A percentile compares a stretch with the other conserved stretches of the same genome.
Evolutionary conservation across 2,329 filamentous ascomycete genomes (phyloP).

Genomic region (Fusarium devonianum): DNA sequence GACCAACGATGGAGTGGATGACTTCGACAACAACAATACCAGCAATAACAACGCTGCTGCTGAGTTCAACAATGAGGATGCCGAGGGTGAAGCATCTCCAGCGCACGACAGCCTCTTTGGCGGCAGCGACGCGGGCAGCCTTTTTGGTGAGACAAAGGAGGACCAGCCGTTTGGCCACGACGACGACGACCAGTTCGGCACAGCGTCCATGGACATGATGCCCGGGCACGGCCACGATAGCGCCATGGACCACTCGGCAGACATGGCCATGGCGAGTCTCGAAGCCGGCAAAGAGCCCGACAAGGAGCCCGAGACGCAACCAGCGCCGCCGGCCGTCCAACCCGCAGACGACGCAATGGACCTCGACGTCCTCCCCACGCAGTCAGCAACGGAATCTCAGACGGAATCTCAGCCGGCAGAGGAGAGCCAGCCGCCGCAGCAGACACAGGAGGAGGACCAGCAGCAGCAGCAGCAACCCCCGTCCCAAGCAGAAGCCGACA

Average conservation of each 20-base stretch:
- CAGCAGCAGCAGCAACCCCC: slow-evolving; percentile 2
- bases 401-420: slow-evolving; percentile 14
- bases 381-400: slow-evolving; percentile 18
- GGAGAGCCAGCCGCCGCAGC: slow-evolving; percentile 3
- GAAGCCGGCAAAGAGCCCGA: slow-evolving; percentile 34
- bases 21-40: no score
- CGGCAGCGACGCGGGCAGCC: slow-evolving; percentile 78
- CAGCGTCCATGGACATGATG: slow-evolving; percentile 68
- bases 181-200: slow-evolving; percentile 83
- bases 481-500: slow-evolving; percentile 20
- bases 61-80: slow-evolving; percentile 35
- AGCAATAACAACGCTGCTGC: no score
- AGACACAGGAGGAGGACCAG: slow-evolving; percentile 11
- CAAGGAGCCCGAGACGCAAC: slow-evolving; percentile 40
- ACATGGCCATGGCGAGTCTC: slow-evolving; percentile 52
- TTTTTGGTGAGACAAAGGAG: slow-evolving; percentile 81
- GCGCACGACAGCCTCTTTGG: slow-evolving; percentile 83
- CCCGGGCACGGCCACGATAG: slow-evolving; percentile 50
- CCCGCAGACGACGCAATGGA: slow-evolving; percentile 43
- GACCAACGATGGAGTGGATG: slow-evolving; percentile 23
- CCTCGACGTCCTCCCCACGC: slow-evolving; percentile 36
- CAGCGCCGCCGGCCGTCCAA: slow-evolving; percentile 41
- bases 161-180: slow-evolving; percentile 75
- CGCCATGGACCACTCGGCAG: slow-evolving; percentile 52
- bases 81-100: slow-evolving; percentile 69